Evolutionary conservation across 2,329 filamentous ascomycete species (phyloP).

Genomic region (Pezicula rhizophila): DNA sequence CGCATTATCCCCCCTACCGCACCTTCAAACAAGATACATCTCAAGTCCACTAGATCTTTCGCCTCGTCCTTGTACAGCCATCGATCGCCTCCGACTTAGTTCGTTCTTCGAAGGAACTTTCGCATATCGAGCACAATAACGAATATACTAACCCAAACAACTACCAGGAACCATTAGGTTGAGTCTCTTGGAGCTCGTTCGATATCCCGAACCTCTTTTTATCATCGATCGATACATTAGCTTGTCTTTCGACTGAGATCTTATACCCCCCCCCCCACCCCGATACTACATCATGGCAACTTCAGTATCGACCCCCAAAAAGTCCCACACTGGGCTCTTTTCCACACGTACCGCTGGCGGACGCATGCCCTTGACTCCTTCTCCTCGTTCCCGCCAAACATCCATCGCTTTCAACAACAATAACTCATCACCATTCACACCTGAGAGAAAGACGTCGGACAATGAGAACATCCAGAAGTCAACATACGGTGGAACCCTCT

Average conservation of each 20-base stretch:
- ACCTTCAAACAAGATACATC: constrained; percentile 24
- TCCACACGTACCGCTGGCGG: constrained; percentile 88
- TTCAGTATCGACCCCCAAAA: constrained; percentile 82
- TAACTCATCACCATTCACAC: constrained; percentile 72
- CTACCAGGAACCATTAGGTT: constrained; percentile 52
- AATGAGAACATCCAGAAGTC: constrained; percentile 59
- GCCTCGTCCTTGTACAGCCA: constrained; percentile 33
- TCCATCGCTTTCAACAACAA: constrained; percentile 42
- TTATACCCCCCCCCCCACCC: constrained; percentile 19
- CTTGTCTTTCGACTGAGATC: constrained; percentile 41
- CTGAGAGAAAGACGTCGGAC: constrained; percentile 51
- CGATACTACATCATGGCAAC: constrained; percentile 67
- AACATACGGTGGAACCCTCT: constrained; percentile 74
- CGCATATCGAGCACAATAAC: constrained; percentile 42
- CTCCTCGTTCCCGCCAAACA: constrained; percentile 61
- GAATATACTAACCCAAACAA: constrained; percentile 39
- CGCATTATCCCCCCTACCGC: constrained; percentile 15
- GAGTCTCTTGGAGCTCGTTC: constrained; percentile 53
- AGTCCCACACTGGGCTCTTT: constrained; percentile 91
- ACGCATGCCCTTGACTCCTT: constrained; percentile 90
- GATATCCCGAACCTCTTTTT: constrained; percentile 29
- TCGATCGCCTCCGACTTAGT: constrained; percentile 44
- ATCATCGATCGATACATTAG: constrained; percentile 41
- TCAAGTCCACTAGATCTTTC: constrained; percentile 41
- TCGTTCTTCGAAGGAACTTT: constrained; percentile 38